A percentile compares a stretch with the other conserved stretches of the same genome.
These are phyloP conservation scores for Trichoderma oligosporum DNA, from an alignment of 2,329 filamentous ascomycete genomes.

Conservation along the genomic window DNA sequence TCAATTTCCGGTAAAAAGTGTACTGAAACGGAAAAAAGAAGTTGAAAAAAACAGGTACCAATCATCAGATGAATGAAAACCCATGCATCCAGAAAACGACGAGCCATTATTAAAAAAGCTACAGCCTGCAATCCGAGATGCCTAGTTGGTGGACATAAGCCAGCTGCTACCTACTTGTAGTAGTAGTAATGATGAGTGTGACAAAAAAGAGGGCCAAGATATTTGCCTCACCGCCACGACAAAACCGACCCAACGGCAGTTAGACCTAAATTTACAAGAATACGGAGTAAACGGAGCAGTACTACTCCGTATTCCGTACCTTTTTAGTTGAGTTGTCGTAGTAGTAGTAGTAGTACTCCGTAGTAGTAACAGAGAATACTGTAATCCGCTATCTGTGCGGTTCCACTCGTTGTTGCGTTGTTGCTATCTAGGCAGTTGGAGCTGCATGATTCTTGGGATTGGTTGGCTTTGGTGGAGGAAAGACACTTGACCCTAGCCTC, in stretches of 20 bases:
- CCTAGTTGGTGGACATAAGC: not conserved
- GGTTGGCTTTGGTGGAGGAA: slow-evolving; percentile 10
- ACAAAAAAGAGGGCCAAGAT: not conserved
- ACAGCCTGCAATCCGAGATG: not conserved
- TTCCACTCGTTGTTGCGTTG: no score
- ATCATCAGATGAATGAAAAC: not conserved
- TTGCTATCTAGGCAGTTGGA: slow-evolving; percentile 4
- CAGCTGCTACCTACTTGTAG: not conserved
- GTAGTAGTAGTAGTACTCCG: not conserved
- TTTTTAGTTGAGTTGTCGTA: slow-evolving; percentile 39
- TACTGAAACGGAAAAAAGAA: no score
- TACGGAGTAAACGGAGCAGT: not conserved
- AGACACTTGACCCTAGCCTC: slow-evolving; percentile 6
- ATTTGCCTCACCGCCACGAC: slow-evolving; percentile 27
- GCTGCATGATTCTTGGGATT: slow-evolving; percentile 12
- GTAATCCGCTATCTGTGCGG: not conserved
- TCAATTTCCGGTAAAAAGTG: no score
- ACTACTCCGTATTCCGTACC: not conserved
- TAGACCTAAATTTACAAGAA: slow-evolving; percentile 36
- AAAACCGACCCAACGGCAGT: slow-evolving; percentile 31
- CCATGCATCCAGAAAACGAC: not conserved
- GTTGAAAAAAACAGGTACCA: not conserved
- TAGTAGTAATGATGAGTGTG: not conserved
- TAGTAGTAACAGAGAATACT: no score
- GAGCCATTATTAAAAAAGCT: not conserved